Evolutionary conservation across 2,329 filamentous ascomycete genomes (phyloP).

Genomic region (Sclerotiophoma versabilis): DNA sequence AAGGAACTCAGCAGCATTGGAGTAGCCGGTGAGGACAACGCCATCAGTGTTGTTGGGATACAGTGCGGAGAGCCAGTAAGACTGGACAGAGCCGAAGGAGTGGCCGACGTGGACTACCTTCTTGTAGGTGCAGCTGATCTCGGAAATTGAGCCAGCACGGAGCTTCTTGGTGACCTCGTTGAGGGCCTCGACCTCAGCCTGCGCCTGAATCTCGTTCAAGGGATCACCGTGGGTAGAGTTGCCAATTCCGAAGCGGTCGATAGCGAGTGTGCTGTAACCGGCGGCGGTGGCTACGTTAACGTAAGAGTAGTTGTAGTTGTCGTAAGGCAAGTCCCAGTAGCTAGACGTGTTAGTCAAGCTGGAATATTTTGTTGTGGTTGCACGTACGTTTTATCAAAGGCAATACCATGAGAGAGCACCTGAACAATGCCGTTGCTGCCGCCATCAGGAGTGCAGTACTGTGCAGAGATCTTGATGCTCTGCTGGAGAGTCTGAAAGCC

Average conservation of each 20-base stretch:
- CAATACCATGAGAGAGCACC: slow-evolving; percentile 62
- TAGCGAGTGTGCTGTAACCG: slow-evolving; percentile 66
- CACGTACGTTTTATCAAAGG: slow-evolving; percentile 59
- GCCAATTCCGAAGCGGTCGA: slow-evolving; percentile 69
- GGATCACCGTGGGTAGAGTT: slow-evolving; percentile 66
- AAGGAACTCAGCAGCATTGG: slow-evolving; percentile 56
- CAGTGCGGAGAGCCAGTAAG: slow-evolving; percentile 61
- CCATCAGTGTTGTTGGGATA: slow-evolving; percentile 64
- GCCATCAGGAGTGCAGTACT: slow-evolving; percentile 65
- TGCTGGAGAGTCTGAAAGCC: slow-evolving; percentile 61
- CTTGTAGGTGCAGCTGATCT: slow-evolving; percentile 48
- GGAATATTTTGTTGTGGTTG: not conserved
- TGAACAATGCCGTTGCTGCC: slow-evolving; percentile 50
- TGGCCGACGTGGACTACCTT: slow-evolving; percentile 68
- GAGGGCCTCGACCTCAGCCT: slow-evolving; percentile 66
- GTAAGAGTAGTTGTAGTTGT: slow-evolving; percentile 69
- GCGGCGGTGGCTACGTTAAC: slow-evolving; percentile 61
- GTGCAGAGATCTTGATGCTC: slow-evolving; percentile 65
- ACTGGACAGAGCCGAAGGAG: slow-evolving; percentile 68
- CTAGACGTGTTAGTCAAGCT: slow-evolving; percentile 32
- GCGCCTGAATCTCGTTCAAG: slow-evolving; percentile 65
- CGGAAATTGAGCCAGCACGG: slow-evolving; percentile 55
- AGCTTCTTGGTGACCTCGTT: slow-evolving; percentile 60
- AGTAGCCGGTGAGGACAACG: slow-evolving; percentile 68
- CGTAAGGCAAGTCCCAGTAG: slow-evolving; percentile 68